Conservation (phyloP, 2,329 filamentous ascomycete species). For the Dryadomyces quercus-mongolicae region DNA sequence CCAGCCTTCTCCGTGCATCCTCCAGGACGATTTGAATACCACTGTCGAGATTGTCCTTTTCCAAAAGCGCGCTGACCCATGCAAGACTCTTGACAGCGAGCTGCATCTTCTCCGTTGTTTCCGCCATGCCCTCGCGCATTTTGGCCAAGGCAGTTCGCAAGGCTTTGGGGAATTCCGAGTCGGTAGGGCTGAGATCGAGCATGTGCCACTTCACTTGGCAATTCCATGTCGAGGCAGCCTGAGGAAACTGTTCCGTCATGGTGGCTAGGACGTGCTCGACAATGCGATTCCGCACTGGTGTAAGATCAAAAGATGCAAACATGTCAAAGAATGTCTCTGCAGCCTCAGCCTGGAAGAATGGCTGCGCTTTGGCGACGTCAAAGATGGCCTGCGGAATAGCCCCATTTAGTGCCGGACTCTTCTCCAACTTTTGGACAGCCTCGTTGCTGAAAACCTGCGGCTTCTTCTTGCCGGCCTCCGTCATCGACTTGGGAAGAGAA, state of each 20-base stretch:
- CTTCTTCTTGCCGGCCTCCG: conserved; percentile 19
- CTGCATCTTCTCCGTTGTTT: conserved; percentile 30
- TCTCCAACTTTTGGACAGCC: conserved; percentile 42
- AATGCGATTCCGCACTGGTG: conserved; percentile 54
- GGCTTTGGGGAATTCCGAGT: conserved; percentile 60
- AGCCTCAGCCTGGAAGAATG: conserved; percentile 52
- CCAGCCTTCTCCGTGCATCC: conserved; percentile 30
- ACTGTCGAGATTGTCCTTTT: conserved; percentile 37
- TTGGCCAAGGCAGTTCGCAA: conserved; percentile 52
- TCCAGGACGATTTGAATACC: conserved; percentile 43
- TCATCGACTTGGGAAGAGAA: conserved; percentile 31
- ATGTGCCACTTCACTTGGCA: conserved; percentile 63
- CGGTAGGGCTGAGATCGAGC: conserved; percentile 48
- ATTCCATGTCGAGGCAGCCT: conserved; percentile 50
- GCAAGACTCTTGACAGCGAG: conserved; percentile 35
- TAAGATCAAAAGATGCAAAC: conserved; percentile 53
- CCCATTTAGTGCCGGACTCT: conserved; percentile 78
- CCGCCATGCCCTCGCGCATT: conserved; percentile 39
- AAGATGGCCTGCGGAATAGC: conserved; percentile 90
- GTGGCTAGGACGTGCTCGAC: conserved; percentile 60
- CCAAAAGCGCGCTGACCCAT: conserved; percentile 45
- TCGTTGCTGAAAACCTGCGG: conserved; percentile 34
- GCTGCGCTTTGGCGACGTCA: conserved; percentile 70
- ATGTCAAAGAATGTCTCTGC: conserved; percentile 72
- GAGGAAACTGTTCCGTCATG: conserved; percentile 48